Conservation (phyloP, 352 stramenopile species). For the Globisporangium lucens region DNA sequence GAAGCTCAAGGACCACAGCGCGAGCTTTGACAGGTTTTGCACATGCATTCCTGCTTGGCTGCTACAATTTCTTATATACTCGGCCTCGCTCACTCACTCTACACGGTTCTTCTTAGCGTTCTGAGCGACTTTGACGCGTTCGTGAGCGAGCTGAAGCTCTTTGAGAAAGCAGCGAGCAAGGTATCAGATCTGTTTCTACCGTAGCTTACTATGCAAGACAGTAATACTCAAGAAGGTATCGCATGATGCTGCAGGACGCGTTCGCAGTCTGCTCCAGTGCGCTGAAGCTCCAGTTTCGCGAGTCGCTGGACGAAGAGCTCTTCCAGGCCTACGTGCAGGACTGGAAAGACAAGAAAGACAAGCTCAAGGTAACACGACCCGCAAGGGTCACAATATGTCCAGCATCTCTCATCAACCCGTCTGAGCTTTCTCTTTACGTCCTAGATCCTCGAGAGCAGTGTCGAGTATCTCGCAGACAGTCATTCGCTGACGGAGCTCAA, state of each 20-base stretch:
- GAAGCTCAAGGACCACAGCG: slow-evolving; percentile 26
- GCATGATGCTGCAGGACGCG: slow-evolving; percentile 28
- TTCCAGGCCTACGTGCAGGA: slow-evolving; percentile 56
- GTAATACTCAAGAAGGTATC: not conserved
- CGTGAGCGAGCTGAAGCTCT: slow-evolving; percentile 33
- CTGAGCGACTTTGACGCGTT: slow-evolving; percentile 29
- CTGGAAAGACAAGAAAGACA: slow-evolving; percentile 30
- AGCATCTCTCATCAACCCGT: not conserved
- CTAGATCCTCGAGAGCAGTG: not conserved
- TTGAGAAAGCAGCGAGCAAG: slow-evolving; percentile 50
- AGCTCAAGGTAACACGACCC: slow-evolving; percentile 22
- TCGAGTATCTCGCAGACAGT: not conserved
- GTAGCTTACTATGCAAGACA: not conserved
- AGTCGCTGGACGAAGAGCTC: slow-evolving; percentile 51
- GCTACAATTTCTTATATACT: not conserved
- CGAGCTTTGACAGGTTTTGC: slow-evolving; percentile 31
- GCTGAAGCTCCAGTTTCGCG: slow-evolving; percentile 57
- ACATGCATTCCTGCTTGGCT: not conserved
- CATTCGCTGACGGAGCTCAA: not conserved
- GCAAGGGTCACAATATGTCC: too few species aligned
- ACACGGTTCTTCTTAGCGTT: slow-evolving; percentile 19
- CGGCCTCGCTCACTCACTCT: not conserved
- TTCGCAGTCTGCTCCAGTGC: slow-evolving; percentile 54
- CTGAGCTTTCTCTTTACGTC: not conserved
- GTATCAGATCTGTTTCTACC: slow-evolving; percentile 14